Base-by-base conservation (phyloP, 2,329 filamentous ascomycete species). In the Aspergillus sp. region DNA sequence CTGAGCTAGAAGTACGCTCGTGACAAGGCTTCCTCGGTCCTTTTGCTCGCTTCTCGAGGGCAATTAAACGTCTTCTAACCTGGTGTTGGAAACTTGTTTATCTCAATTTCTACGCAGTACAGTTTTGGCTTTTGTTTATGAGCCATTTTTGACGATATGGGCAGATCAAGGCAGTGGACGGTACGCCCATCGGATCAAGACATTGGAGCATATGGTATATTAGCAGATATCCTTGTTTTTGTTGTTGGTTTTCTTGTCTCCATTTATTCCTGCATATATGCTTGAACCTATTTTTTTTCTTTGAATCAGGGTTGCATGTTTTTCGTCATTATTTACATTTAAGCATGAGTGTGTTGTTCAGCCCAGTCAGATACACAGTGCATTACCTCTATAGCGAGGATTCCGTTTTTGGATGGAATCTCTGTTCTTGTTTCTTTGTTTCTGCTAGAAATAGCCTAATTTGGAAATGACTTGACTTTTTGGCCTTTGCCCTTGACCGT, bases 191-290 rank as follows among this genome's bases (percentile, higher is more conserved):
- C 56, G 45, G 55, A 47, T 50, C 46, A 45, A 56, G 54, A 55
- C 15, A 52, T 60, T 59, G 57, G 52, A 63, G 63, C 62, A 64
- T 63, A 64, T 61, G 65, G 64, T 62, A 66, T 65, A 59, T 57
- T 59, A 53, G 61, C 62, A 60, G 61, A 60, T 58, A 57, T 60
- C 48, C 43, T 43, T 39, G 41, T 49, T 44, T 54, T 54, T 45
- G 32, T 53, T 44, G 25, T 30, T 30, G 10, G 25, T 30, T 30
- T 30, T 12, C 10, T 30, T 30, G 25, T 30, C 25, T 30, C 9
- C 25, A 30, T 30, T 51, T 48, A 53, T 45, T 42, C 50, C 41
- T 54, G 46, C 52, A 57, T 60, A 53, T 44, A 30, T 7, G 17
- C 19, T 33, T 37, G 30, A 20, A 17, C 23, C n/a, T 20, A 20